These are phyloP conservation scores for Thermochaetoides dissita DNA, from an alignment of 2,329 filamentous ascomycete species.

Conservation along the genomic window DNA sequence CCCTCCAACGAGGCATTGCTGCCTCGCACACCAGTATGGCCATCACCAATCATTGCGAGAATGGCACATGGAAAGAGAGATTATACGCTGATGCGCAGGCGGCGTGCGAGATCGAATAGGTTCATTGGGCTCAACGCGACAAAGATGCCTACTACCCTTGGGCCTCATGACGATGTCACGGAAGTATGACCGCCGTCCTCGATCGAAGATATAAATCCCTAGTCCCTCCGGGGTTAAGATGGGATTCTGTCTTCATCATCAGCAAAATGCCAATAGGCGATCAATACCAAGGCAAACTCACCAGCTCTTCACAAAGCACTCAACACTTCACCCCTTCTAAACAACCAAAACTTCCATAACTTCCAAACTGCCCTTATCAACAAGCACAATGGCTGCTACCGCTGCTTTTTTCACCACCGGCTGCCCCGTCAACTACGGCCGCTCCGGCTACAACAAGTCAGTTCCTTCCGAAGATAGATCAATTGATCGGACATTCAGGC, in stretches of 20 bases:
- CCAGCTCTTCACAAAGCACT: conserved; percentile 4
- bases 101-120: too few relatives aligned
- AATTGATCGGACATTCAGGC: conserved; percentile 3
- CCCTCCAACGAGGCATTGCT: too few relatives aligned
- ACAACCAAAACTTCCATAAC: conserved; percentile 2
- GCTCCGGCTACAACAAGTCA: conserved; percentile 33
- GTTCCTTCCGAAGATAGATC: neutral
- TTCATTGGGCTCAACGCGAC: too few relatives aligned
- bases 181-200: neutral
- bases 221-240: conserved; percentile 2
- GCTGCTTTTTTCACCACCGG: conserved; percentile 11
- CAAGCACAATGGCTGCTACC: conserved; percentile 17
- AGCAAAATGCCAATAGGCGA: neutral
- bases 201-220: conserved; percentile 12
- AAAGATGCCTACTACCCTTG: neutral
- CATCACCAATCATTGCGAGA: too few relatives aligned
- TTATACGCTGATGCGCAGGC: too few relatives aligned
- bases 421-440: conserved; percentile 21
- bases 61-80: too few relatives aligned
- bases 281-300: neutral
- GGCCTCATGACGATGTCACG: neutral
- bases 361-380: conserved; percentile 1
- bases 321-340: conserved; percentile 1
- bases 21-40: too few relatives aligned
- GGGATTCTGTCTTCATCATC: conserved; percentile 13